Conservation (phyloP, 129 eudicot genomes). For the Erigeron canadensis region DNA sequence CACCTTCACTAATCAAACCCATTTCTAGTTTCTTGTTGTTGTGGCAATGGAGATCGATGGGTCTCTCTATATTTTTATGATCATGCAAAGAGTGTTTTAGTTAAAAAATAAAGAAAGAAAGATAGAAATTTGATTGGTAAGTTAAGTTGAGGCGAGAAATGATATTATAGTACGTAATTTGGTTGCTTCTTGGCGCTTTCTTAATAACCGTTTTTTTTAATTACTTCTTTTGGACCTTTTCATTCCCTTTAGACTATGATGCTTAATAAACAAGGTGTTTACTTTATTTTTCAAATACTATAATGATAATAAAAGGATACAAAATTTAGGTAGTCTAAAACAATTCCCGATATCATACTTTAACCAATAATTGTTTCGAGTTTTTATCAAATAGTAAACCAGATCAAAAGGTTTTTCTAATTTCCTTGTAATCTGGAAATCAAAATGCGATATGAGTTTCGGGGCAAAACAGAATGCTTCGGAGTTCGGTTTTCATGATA, state of each 20-base stretch:
- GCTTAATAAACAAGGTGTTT: background rate
- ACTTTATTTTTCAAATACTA: background rate
- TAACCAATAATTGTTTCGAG: too few relatives aligned
- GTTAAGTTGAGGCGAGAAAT: background rate
- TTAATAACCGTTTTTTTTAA: slow-evolving; percentile 17
- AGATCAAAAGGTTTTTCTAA: too few relatives aligned
- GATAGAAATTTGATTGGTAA: background rate
- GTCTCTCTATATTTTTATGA: slow-evolving; percentile 1
- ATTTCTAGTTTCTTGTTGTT: background rate
- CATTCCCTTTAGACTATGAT: slow-evolving; percentile 5
- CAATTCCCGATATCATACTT: too few relatives aligned
- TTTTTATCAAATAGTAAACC: too few relatives aligned
- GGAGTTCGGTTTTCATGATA: too few relatives aligned
- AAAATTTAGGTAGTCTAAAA: too few relatives aligned
- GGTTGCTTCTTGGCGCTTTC: slow-evolving; percentile 27
- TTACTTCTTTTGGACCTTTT: background rate
- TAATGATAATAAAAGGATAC: too few relatives aligned
- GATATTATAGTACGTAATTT: background rate
- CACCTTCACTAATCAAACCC: slow-evolving; percentile 41
- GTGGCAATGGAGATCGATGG: background rate
- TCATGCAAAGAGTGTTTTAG: background rate
- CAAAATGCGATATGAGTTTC: too few relatives aligned
- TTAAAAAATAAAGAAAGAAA: slow-evolving; percentile 7
- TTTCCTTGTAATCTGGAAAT: too few relatives aligned
- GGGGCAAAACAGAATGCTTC: too few relatives aligned